Base-by-base conservation (phyloP, 345 rosid species). In the Draba incana region DNA sequence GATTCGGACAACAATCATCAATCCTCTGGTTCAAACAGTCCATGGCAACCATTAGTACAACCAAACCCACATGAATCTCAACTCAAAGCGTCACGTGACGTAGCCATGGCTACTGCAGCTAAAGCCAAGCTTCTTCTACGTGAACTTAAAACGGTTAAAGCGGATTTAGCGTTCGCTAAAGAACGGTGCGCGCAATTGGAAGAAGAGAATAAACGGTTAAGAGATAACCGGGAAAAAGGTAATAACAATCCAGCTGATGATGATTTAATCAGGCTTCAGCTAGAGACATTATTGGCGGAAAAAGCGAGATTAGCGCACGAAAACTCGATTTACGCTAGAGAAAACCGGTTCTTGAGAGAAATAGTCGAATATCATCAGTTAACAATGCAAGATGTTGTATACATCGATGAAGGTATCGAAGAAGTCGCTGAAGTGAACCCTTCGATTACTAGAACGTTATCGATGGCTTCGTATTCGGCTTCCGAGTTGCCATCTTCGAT, bases 91-190 rank as follows among this genome's bases (percentile, higher is more conserved):
- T 92, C 99, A 62, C 98, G 99, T 75, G 99, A 95, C 69, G 98
- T 95, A 81, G 99, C 99, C 30, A 87, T 95, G 98, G 99, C 99
- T 50, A 95, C 98, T 38, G 99, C 99, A 69, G 96, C 99, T 1
- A 95, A 95, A 79, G 99, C 99, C 47, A 95, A 92, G 79, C 97
- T 95, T 37, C 93, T 95, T 52, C 84, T 95, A 30, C 96, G 99
- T 10, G 99, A 95, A 65, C 70, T 95, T 46, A 95, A 92, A 81
- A 92, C 98, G 8, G 84, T 92, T 46, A 95, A 95, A 80, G 99
- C 99, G 5, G 97, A 95, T 77, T 64, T 89, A 83, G 88, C 97
- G 3, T 95, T 95, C 71, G 92, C 96, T 13, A 92, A 88, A 68
- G 80, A 83, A 75, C 84, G 99, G 38, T 88, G 94, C 61, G 70